phyloP scores from a whole-genome alignment of 495 filamentous ascomycete species.

The Penicillium cataractarum region DNA sequence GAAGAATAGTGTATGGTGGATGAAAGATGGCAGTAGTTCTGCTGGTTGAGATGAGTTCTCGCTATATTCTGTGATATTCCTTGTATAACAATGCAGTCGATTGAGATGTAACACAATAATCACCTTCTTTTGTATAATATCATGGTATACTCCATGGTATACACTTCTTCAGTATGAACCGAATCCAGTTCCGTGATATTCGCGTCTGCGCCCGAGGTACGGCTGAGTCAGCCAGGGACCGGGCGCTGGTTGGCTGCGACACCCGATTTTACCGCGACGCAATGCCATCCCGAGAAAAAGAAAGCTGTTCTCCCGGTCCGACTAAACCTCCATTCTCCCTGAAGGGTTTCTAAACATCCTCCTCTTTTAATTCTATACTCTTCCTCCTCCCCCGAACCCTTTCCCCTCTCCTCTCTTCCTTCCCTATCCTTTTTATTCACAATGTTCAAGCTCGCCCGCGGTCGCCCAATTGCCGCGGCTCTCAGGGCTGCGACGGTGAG shows the following conservation, averaged over 20 bases:
- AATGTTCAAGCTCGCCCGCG: slow-evolving; percentile 78
- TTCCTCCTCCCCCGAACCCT: slow-evolving; percentile 9
- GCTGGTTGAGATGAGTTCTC: not conserved
- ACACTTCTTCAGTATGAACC: not conserved
- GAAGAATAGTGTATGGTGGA: not conserved
- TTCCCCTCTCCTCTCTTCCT: slow-evolving; percentile 33
- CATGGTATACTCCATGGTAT: not conserved
- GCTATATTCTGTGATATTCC: not conserved
- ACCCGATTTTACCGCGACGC: slow-evolving; percentile 33
- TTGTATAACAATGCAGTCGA: not conserved
- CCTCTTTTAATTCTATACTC: slow-evolving; percentile 6
- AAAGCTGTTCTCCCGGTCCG: slow-evolving; percentile 46
- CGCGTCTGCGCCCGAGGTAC: slow-evolving; percentile 27
- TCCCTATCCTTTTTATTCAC: slow-evolving; percentile 30
- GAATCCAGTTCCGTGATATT: slow-evolving; percentile 29
- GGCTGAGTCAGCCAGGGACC: slow-evolving; percentile 30
- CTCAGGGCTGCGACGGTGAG: slow-evolving; percentile 66
- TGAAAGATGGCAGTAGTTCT: not conserved
- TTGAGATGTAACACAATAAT: not conserved
- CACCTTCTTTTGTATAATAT: not conserved
- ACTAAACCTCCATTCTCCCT: slow-evolving; percentile 17
- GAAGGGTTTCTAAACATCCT: slow-evolving; percentile 3
- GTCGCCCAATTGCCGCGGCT: slow-evolving; percentile 67
- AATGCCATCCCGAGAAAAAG: slow-evolving; percentile 47
- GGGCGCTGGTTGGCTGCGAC: slow-evolving; percentile 32